phyloP scores from a whole-genome alignment of 352 stramenopile species.

The Globisporangium apiculatum region DNA sequence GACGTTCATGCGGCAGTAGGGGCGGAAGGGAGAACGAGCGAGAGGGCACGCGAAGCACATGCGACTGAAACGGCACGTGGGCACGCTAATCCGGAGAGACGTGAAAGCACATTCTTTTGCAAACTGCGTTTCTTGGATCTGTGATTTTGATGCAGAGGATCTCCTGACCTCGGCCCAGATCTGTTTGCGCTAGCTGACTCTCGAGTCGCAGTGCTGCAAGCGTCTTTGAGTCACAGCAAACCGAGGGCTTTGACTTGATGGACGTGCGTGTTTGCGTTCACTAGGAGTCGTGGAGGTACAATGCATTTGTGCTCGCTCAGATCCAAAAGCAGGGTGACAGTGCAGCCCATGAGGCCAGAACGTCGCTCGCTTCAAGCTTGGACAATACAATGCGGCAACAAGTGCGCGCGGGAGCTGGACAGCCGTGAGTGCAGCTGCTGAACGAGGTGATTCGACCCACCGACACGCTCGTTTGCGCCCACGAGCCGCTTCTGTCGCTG shows the following conservation, averaged over 20 bases:
- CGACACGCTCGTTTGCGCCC: neutral
- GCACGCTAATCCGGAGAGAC: neutral
- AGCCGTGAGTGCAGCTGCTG: too few species aligned
- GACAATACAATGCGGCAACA: neutral
- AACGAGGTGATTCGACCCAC: neutral
- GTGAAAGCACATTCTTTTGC: neutral
- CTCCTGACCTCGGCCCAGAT: too few species aligned
- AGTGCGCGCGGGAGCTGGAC: too few species aligned
- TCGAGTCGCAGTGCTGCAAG: too few species aligned
- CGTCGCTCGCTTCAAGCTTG: neutral
- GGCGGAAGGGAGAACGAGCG: constrained; percentile 4
- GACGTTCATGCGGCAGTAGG: neutral
- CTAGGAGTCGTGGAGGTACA: too few species aligned
- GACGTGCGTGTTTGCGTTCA: too few species aligned
- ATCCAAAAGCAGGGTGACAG: too few species aligned
- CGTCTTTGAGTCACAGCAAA: too few species aligned
- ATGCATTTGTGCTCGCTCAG: too few species aligned
- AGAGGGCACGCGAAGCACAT: too few species aligned
- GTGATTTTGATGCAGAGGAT: neutral
- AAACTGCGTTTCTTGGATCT: neutral
- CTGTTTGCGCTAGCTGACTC: too few species aligned
- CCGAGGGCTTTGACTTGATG: too few species aligned
- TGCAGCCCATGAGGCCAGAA: neutral
- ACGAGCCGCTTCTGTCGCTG: neutral
- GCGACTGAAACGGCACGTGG: constrained; percentile 3